Percentiles rank a stretch among this genome's conserved stretches.
These are phyloP conservation scores for Schwanniomyces etchellsii DNA, from an alignment of 1,139 yeast genomes.

Conservation along the genomic window DNA sequence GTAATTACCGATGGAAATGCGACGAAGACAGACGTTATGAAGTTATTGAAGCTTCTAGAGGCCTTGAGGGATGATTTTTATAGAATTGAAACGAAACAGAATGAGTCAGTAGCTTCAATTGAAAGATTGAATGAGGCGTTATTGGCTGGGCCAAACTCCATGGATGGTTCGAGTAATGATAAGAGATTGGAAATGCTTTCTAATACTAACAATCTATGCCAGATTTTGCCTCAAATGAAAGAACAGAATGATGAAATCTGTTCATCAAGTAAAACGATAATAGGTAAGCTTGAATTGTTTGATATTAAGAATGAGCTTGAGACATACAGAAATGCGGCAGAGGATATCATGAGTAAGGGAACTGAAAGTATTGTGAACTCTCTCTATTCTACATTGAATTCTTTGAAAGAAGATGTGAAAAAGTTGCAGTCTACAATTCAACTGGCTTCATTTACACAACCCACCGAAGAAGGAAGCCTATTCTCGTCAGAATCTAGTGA, in stretches of 20 bases:
- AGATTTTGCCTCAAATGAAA: too few relatives aligned
- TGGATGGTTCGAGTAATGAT: background rate
- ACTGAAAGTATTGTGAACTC: too few relatives aligned
- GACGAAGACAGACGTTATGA: conserved; percentile 26
- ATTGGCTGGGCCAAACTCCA: background rate
- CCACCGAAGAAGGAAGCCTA: background rate
- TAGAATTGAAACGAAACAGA: background rate
- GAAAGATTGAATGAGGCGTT: background rate
- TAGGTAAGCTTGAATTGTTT: background rate
- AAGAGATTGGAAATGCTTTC: background rate
- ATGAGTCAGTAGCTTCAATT: background rate
- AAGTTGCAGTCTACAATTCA: too few relatives aligned
- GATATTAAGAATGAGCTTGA: background rate
- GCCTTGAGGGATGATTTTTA: conserved; percentile 3
- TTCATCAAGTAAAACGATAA: background rate
- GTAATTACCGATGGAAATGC: conserved; percentile 35
- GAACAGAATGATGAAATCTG: background rate
- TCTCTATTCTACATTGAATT: too few relatives aligned
- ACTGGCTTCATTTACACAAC: background rate
- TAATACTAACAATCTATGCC: too few relatives aligned
- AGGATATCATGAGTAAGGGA: background rate
- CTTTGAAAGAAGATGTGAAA: background rate
- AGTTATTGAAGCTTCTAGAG: conserved; percentile 16
- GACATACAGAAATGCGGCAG: too few relatives aligned
- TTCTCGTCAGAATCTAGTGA: background rate